These are phyloP conservation scores for Fraxinus ornus DNA, from an alignment of 305 asterid species.

Conservation along the genomic window DNA sequence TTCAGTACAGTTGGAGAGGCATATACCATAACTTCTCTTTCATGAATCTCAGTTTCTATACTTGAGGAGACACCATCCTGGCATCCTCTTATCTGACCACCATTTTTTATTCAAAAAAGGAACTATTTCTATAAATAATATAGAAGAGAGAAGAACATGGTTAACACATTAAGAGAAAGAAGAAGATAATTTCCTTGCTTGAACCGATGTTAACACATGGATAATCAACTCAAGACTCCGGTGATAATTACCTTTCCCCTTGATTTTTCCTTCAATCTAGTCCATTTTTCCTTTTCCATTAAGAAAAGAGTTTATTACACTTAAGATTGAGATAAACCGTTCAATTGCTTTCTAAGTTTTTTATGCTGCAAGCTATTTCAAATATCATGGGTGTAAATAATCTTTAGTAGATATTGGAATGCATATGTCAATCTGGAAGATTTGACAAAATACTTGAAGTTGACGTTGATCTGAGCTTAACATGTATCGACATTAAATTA, in stretches of 20 bases:
- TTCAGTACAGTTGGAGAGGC: background rate
- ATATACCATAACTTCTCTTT: background rate
- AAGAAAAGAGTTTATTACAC: background rate
- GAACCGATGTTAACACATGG: background rate
- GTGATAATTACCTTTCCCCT: background rate
- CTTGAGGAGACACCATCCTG: background rate
- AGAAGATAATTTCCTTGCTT: background rate
- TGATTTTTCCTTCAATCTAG: background rate
- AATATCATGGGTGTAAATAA: background rate
- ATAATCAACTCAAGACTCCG: background rate
- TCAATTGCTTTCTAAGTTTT: background rate
- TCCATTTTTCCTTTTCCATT: background rate
- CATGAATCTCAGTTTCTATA: background rate
- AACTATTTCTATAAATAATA: background rate
- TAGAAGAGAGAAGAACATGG: background rate
- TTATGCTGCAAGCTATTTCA: background rate
- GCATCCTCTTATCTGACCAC: background rate
- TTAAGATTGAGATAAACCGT: background rate
- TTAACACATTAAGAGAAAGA: background rate
- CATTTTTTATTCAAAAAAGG: background rate
- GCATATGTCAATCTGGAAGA: background rate
- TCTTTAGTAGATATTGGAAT: background rate
- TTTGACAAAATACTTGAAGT: background rate
- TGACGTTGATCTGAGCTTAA: too few species aligned
- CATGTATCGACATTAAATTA: too few species aligned